These are phyloP conservation scores for Penicillium sp. DNA, from an alignment of 2,329 filamentous ascomycete species.

Conservation along the genomic window DNA sequence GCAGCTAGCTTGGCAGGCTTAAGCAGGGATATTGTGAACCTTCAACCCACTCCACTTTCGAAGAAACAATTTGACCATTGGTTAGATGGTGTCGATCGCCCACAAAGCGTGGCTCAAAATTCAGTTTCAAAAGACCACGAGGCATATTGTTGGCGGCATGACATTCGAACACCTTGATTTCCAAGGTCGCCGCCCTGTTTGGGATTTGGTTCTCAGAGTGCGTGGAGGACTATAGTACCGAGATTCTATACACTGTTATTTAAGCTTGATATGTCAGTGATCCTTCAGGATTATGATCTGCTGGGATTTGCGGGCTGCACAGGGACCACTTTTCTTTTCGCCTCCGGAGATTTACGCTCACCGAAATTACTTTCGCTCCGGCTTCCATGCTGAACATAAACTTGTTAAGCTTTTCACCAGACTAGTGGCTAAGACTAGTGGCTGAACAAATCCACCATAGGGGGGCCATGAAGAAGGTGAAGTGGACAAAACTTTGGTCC, in stretches of 20 bases:
- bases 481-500: background rate
- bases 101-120: background rate
- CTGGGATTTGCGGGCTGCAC: background rate
- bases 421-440: background rate
- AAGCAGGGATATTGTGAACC: background rate
- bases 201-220: background rate
- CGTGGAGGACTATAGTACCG: background rate
- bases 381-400: background rate
- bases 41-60: background rate
- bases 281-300: background rate
- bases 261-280: background rate
- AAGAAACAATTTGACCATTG: too few species aligned
- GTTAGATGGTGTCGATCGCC: background rate
- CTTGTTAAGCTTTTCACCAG: background rate
- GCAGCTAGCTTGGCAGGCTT: background rate
- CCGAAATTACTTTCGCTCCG: background rate
- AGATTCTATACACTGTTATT: background rate
- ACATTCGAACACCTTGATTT: background rate
- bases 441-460: background rate
- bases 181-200: background rate
- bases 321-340: too few species aligned
- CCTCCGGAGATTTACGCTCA: background rate
- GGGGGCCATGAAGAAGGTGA: conserved; percentile 1
- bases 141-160: background rate
- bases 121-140: background rate